phyloP scores from a whole-genome alignment of 2,329 filamentous ascomycete genomes.

The Myriosclerotinia scirpicola region DNA sequence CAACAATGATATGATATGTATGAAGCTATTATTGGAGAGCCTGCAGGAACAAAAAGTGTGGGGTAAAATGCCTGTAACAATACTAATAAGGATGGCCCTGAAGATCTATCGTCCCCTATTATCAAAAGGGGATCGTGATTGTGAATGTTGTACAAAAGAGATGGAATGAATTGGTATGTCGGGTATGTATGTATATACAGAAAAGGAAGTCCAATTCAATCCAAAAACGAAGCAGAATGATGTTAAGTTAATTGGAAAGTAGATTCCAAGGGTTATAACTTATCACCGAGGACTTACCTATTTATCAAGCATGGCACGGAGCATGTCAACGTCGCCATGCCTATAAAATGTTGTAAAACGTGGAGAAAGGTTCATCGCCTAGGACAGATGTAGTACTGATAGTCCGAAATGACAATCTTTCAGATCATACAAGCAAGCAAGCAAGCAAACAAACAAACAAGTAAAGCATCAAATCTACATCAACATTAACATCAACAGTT shows the following conservation, averaged over 20 bases:
- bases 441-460: background rate
- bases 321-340: constrained; percentile 14
- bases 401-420: background rate
- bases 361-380: constrained; percentile 23
- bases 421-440: background rate
- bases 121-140: background rate
- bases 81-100: constrained; percentile 1
- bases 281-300: constrained; percentile 6
- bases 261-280: constrained; percentile 1
- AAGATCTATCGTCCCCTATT: background rate
- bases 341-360: constrained; percentile 8
- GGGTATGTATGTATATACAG: no score
- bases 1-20: background rate
- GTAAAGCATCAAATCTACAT: background rate
- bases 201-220: background rate
- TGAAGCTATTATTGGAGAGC: constrained; percentile 9
- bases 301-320: constrained; percentile 19
- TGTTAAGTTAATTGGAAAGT: background rate
- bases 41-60: constrained; percentile 32
- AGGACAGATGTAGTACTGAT: constrained; percentile 12
- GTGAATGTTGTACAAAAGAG: background rate
- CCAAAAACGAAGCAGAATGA: background rate
- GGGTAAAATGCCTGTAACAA: constrained; percentile 28
- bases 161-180: background rate
- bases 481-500: background rate